Percentiles rank a stretch among this genome's conserved stretches.
Evolutionary conservation across 2,329 filamentous ascomycete genomes (phyloP).

Genomic region (Cercospora sp.): DNA sequence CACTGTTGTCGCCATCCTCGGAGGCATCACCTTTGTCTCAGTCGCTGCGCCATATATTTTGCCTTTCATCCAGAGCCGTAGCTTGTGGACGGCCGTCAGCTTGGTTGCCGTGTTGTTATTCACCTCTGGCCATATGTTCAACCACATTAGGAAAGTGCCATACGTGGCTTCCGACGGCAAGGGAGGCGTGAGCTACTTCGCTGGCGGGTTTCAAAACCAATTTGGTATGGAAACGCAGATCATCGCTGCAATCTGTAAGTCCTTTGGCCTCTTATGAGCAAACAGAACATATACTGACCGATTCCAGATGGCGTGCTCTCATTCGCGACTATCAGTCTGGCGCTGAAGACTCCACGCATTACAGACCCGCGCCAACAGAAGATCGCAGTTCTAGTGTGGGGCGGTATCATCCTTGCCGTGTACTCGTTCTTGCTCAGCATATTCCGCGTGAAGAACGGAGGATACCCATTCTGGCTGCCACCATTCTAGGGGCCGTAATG

Average conservation of each 20-base stretch:
- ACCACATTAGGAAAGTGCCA: constrained; percentile 93
- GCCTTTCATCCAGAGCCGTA: constrained; percentile 83
- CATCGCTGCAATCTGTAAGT: constrained; percentile 87
- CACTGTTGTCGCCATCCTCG: constrained; percentile 67
- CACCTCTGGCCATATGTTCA: constrained; percentile 98
- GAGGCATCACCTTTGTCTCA: constrained; percentile 64
- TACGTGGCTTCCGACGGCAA: constrained; percentile 84
- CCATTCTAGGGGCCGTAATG: constrained; percentile 63
- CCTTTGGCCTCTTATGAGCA: not conserved
- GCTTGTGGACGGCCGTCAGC: constrained; percentile 88
- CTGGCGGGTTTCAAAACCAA: constrained; percentile 88
- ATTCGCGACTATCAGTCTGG: constrained; percentile 87
- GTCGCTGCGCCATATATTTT: constrained; percentile 76
- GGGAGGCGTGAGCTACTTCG: constrained; percentile 87
- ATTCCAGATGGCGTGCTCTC: constrained; percentile 71
- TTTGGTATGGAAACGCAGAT: constrained; percentile 95
- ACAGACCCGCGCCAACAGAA: constrained; percentile 74
- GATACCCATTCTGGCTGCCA: constrained; percentile 91
- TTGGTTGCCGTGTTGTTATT: constrained; percentile 88
- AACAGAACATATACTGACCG: constrained; percentile 22
- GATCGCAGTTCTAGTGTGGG: constrained; percentile 78
- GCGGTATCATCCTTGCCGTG: constrained; percentile 70
- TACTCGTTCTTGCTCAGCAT: constrained; percentile 94
- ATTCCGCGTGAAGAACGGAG: constrained; percentile 91
- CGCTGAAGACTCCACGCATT: constrained; percentile 89